A percentile compares a stretch with the other conserved stretches of the same genome.
phyloP scores from a whole-genome alignment of 305 asterid genomes.

The Plantago coronopus region DNA sequence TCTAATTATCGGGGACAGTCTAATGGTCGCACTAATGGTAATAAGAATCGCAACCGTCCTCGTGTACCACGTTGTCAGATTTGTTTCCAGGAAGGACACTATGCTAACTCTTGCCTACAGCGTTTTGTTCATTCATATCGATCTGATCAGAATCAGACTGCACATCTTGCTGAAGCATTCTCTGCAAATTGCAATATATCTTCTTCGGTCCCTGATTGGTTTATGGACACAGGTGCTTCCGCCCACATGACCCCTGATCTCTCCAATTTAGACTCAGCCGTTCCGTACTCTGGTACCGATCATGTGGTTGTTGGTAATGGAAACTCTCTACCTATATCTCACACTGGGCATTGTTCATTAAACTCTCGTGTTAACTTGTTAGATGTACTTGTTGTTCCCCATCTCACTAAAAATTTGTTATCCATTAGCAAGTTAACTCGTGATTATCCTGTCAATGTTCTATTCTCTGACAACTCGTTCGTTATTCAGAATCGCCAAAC shows the following conservation, averaged over 20 bases:
- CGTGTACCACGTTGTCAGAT: background rate
- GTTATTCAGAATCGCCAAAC: constrained; percentile 1
- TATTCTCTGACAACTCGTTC: constrained; percentile 10
- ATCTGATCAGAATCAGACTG: background rate
- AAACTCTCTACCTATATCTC: constrained; percentile 5
- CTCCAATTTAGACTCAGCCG: background rate
- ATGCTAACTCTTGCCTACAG: background rate
- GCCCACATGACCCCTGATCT: constrained; percentile 11
- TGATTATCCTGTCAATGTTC: constrained; percentile 1
- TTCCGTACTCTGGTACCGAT: constrained; percentile 1
- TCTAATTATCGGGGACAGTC: background rate
- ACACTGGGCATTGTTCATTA: background rate
- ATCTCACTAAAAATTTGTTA: constrained; percentile 13
- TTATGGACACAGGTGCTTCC: background rate
- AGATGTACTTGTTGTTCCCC: constrained; percentile 14
- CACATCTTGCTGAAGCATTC: background rate
- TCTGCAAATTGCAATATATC: background rate
- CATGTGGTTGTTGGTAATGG: constrained; percentile 15
- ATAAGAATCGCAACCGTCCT: too few species aligned
- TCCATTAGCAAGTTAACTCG: constrained; percentile 19
- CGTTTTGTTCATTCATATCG: background rate
- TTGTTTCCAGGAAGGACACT: background rate
- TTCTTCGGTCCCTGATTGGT: constrained; percentile 10
- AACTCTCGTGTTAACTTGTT: background rate
- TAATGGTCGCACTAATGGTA: background rate